These are phyloP conservation scores for Rubus parviflorus DNA, from an alignment of 306 rosid species.

Conservation along the genomic window DNA sequence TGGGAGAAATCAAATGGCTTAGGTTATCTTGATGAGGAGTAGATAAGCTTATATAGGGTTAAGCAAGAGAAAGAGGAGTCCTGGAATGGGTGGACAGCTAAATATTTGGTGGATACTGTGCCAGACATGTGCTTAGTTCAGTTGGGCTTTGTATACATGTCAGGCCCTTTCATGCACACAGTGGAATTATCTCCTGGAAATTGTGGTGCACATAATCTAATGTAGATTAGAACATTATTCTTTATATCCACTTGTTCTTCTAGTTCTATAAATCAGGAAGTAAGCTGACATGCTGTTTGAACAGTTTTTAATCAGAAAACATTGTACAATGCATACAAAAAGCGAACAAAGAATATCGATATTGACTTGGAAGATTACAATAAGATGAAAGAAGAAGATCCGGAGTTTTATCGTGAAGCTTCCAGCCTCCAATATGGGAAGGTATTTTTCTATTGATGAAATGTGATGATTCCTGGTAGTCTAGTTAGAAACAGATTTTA, in stretches of 20 bases:
- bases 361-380: conserved; percentile 79
- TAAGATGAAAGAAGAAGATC: conserved; percentile 94
- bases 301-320: conserved; percentile 96
- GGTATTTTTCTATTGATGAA: conserved; percentile 42
- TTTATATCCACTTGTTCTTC: not conserved
- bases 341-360: conserved; percentile 72
- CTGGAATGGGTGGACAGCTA: not conserved
- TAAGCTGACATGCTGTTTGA: conserved; percentile 21
- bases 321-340: conserved; percentile 83
- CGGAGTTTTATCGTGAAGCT: conserved; percentile 98
- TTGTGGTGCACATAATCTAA: not conserved
- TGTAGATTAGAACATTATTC: not conserved
- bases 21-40: not conserved
- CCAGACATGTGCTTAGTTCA: not conserved
- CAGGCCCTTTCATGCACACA: not conserved
- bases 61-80: not conserved
- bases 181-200: not conserved
- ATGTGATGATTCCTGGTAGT: conserved; percentile 5
- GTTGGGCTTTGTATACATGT: not conserved
- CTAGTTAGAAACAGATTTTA: conserved; percentile 6
- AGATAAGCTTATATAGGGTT: not conserved
- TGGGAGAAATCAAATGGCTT: not conserved
- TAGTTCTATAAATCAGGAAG: not conserved
- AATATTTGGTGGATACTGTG: not conserved
- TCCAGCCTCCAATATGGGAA: conserved; percentile 95